phyloP scores from a whole-genome alignment of 75 land plant genomes.

The Ceratopteris richardii region DNA sequence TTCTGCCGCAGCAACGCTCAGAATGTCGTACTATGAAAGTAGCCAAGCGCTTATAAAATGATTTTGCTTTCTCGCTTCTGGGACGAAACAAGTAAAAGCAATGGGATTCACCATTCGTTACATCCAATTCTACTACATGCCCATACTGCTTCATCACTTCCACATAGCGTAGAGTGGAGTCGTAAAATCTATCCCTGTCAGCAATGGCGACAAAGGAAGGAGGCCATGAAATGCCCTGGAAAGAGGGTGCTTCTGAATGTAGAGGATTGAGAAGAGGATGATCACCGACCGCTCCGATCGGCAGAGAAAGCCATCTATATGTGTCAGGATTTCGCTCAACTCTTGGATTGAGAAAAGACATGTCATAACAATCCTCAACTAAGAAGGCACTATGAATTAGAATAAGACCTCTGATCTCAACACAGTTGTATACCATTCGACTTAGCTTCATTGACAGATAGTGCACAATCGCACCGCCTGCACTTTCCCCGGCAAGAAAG shows the following conservation, averaged over 20 bases:
- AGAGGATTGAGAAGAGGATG: not conserved
- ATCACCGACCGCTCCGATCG: not conserved
- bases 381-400: not conserved
- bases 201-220: not conserved
- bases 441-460: not conserved
- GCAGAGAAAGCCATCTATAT: not conserved
- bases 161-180: not conserved
- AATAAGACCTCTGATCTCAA: not conserved
- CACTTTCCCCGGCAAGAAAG: conserved; percentile 11
- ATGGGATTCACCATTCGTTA: not conserved
- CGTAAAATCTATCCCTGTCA: not conserved
- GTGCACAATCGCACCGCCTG: conserved; percentile 9
- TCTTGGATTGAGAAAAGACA: not conserved
- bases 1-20: not conserved
- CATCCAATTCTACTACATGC: not conserved
- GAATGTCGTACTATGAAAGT: not conserved
- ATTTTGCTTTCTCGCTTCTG: not conserved
- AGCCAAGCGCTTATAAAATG: not conserved
- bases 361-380: not conserved
- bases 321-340: not conserved
- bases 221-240: not conserved
- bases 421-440: not conserved
- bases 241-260: not conserved
- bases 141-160: not conserved
- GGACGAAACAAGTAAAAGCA: not conserved